Evolutionary conservation across 176 grass and related monocot species (phyloP).

Genomic region (Carex kokanica): DNA sequence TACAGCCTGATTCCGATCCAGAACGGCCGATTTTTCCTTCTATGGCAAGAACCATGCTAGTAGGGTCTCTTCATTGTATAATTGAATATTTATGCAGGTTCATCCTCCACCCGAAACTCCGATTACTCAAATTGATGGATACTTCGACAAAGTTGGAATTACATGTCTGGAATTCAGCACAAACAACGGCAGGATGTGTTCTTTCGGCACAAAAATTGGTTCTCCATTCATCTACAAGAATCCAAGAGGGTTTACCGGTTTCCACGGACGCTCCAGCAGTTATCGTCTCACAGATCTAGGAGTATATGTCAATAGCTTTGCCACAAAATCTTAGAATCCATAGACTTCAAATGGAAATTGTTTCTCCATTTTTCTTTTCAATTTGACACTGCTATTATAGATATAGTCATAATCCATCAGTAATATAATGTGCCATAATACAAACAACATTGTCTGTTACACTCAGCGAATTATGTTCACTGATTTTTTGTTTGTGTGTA

Average conservation of each 20-base stretch:
- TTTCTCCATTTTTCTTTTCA: too few relatives aligned
- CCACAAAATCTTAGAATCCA: neutral
- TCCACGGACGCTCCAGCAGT: conserved; percentile 11
- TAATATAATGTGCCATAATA: too few relatives aligned
- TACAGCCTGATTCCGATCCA: too few relatives aligned
- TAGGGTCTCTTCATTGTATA: neutral
- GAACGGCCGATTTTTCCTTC: too few relatives aligned
- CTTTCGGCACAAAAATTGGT: conserved; percentile 14
- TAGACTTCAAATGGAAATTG: neutral
- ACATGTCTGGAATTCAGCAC: conserved; percentile 24
- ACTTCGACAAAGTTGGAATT: conserved; percentile 8
- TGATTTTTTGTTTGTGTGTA: too few relatives aligned
- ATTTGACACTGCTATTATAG: too few relatives aligned
- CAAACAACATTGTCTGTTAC: too few relatives aligned
- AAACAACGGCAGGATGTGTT: conserved; percentile 2
- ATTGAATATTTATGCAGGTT: neutral
- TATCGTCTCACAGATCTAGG: conserved; percentile 3
- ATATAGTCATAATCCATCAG: too few relatives aligned
- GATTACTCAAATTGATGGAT: conserved; percentile 32
- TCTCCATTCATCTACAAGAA: conserved; percentile 24
- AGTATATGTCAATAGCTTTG: conserved; percentile 20
- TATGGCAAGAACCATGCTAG: neutral
- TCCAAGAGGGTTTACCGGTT: conserved; percentile 17
- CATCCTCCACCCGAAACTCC: conserved; percentile 20
- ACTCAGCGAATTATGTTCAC: too few relatives aligned